Base-by-base conservation (phyloP, 2,329 filamentous ascomycete genomes). In the Furcasterigmium sp. region DNA sequence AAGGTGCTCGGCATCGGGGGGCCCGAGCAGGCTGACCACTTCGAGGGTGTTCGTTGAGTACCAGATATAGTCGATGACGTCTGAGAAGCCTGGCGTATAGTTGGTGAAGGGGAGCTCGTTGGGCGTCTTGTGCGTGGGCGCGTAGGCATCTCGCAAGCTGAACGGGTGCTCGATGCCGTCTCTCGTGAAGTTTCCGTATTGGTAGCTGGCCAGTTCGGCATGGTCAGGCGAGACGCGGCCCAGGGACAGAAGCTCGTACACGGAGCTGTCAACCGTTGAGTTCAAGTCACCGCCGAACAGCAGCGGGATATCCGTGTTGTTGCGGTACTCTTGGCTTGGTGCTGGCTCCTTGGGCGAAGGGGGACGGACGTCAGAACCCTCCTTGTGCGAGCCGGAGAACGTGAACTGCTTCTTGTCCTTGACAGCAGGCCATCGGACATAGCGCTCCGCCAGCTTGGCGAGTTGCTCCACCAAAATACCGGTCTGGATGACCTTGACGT, bases 271-370 rank as follows among this genome's bases (percentile, higher is more conserved):
- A 11, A 80, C 78, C 2, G 84, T 85, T 4, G 91, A 96, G 68
- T 98, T 98, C 74, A 96, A 95, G 63, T 98, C 93, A 55, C 91
- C 91, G 56, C 91, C 96, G 41, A 98, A 80, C 46, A 98, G 69
- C 29, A 97, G 72, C 2, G 93, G 93, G 38, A 98, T 94, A 53
- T 95, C 87, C 1, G 88, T 86, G 52, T 87, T 88, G 57, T 79
- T 86, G 21, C 84, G 72, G 64, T 98, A 98, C 58, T 94, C 86
- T 63, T 89, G 81, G 19, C 90, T 95, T 1, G 90, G 89, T 1
- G 77, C 85, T 1, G 86, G 85, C 37, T 86, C 82, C 21, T 76
- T 72, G 23, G 75, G 67, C 3, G 82, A 79, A 8, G 69, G 68
- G 8, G 70, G 65, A 2, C 66, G 61, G 19, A 70, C 63, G 15